Evolutionary conservation across 169 alveolate species (phyloP), one percentile per base, ranked within the genome.

Genomic region (Plasmodium ovale): DNA sequence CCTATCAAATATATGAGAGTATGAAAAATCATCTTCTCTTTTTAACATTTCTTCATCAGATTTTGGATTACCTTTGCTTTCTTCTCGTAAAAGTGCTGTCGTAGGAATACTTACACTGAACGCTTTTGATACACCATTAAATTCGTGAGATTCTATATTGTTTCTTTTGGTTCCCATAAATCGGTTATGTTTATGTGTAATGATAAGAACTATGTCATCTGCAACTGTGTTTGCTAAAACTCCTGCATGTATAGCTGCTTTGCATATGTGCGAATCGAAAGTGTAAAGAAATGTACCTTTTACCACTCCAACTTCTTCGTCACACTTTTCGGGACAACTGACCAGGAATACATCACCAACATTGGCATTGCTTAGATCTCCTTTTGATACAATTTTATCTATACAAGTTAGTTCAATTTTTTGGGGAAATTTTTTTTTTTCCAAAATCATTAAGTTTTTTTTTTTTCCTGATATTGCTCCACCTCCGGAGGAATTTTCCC

Each of bases 241-340:
- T 4, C 98, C 98, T 37, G 97, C 94, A 54, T 96, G 98, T 51
- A 95, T 93, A n/a, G 98, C 98, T 5, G 98, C 97, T 88, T 96
- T 95, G 90, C 98, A 96, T 21, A 96, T 96, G 87, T 96, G 92
- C 10, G 97, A 95, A 60, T 96, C 98, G 21, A 93, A 96, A 9
- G 98, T 95, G 82, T 96, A 96, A 31, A 96, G 82, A 72, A 85
- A 94, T 16, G 97, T 95, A 42, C 98, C 98, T 69, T 93, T 95
- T 9, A 96, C 16, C 1, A 82, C 29, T 0, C 95, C 92, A 21
- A 53, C 29, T 62, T 70, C 87, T 64, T 88, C 87, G 29, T 88
- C 77, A 88, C 88, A 77, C 9, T 73, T 73, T 64, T 72, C 87
- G n/a, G 92, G 92, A 9, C 92, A 87, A 64, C 62, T 64, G 39